Evolutionary conservation across 108 stramenopile genomes (phyloP).

Genomic region (Stephanodiscus minutulus): DNA sequence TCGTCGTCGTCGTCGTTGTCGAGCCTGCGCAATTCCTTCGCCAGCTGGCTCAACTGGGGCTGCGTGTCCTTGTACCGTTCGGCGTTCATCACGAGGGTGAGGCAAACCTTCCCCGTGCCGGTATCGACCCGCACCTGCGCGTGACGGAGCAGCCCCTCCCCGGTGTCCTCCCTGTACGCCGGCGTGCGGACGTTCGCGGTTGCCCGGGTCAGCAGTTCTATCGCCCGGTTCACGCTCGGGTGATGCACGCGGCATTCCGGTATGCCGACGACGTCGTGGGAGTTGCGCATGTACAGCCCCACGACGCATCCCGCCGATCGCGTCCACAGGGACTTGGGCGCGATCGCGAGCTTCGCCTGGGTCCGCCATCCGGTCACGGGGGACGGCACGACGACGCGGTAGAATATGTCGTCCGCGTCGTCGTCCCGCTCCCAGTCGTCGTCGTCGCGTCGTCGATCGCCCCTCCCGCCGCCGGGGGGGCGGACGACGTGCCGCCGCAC

Average conservation of each 20-base stretch:
- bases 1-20: no score
- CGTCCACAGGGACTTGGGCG: slow-evolving; percentile 64
- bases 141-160: slow-evolving; percentile 72
- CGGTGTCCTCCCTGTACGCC: slow-evolving; percentile 61
- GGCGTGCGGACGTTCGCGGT: slow-evolving; percentile 66
- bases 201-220: slow-evolving; percentile 57
- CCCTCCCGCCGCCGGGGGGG: not conserved
- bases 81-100: slow-evolving; percentile 92
- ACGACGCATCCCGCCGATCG: slow-evolving; percentile 65
- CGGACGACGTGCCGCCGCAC: slow-evolving; percentile 59
- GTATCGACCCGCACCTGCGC: slow-evolving; percentile 87
- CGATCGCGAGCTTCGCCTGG: slow-evolving; percentile 82
- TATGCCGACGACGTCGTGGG: slow-evolving; percentile 84
- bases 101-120: slow-evolving; percentile 70
- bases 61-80: slow-evolving; percentile 71
- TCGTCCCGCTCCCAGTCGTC: slow-evolving; percentile 18
- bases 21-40: slow-evolving; percentile 63
- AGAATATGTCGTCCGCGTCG: slow-evolving; percentile 65
- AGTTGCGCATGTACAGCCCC: slow-evolving; percentile 86
- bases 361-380: slow-evolving; percentile 70
- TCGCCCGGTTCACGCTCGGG: slow-evolving; percentile 87
- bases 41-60: slow-evolving; percentile 63
- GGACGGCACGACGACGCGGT: slow-evolving; percentile 65
- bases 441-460: not conserved
- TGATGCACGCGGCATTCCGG: slow-evolving; percentile 94